Conservation (phyloP, 2,329 filamentous ascomycete genomes). For the Trichoderma sp. region DNA sequence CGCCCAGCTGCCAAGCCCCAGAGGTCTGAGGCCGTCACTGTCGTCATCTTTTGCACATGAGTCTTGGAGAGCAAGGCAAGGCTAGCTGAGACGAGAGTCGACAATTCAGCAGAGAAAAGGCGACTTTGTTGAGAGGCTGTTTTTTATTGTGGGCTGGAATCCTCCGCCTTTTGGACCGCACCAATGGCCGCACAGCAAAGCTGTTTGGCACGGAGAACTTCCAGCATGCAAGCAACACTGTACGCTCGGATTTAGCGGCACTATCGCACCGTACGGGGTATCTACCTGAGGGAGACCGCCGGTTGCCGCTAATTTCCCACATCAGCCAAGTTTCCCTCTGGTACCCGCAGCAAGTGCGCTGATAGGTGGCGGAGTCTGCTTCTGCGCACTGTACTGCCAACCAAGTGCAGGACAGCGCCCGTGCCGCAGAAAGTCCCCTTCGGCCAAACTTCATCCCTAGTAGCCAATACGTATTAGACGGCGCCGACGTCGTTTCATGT, state of each 20-base stretch:
- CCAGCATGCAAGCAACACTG: not conserved
- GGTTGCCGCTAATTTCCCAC: not conserved
- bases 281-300: conserved; percentile 3
- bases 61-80: not conserved
- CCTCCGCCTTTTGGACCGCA: not conserved
- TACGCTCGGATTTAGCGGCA: not conserved
- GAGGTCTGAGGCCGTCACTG: not conserved
- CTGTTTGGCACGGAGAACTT: not conserved
- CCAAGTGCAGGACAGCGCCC: not conserved
- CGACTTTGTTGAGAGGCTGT: conserved; percentile 5
- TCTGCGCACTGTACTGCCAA: not conserved
- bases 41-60: conserved; percentile 13
- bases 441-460: not conserved
- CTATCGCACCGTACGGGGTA: not conserved
- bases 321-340: not conserved
- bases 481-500: conserved; percentile 19
- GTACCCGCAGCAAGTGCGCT: not conserved
- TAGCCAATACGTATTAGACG: conserved; percentile 7
- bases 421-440: conserved; percentile 7
- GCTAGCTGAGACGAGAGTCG: not conserved
- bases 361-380: not conserved
- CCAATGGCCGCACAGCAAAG: not conserved
- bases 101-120: not conserved
- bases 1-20: not conserved
- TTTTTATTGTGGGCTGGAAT: not conserved